Percentiles rank a stretch among this genome's conserved stretches.
These are phyloP conservation scores for Candida glucosophila DNA, from an alignment of 1,139 yeast species.

Conservation along the genomic window DNA sequence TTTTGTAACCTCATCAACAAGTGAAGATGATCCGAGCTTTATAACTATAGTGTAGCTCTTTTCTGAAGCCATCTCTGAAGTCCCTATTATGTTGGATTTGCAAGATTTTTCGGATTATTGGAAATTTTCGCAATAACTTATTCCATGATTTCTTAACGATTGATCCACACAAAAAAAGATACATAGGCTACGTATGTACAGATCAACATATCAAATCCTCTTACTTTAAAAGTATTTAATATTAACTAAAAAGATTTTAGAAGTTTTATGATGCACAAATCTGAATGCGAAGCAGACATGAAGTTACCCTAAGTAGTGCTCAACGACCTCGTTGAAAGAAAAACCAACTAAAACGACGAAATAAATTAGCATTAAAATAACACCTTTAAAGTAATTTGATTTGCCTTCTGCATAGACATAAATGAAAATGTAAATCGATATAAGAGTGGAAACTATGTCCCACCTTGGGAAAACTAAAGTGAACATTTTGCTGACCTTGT, in stretches of 20 bases:
- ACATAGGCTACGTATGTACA: too few relatives aligned
- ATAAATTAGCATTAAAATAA: slow-evolving; percentile 75
- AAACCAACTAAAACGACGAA: slow-evolving; percentile 74
- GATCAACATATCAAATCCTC: too few relatives aligned
- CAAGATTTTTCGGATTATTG: slow-evolving; percentile 1
- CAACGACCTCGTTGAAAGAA: slow-evolving; percentile 64
- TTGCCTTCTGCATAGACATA: slow-evolving; percentile 96
- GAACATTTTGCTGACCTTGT: slow-evolving; percentile 47
- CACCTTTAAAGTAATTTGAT: slow-evolving; percentile 92
- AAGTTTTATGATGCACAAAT: too few relatives aligned
- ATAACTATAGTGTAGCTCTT: slow-evolving; percentile 58
- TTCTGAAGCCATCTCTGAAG: slow-evolving; percentile 2
- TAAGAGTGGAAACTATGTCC: slow-evolving; percentile 84
- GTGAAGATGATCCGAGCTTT: slow-evolving; percentile 79
- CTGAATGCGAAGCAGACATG: too few relatives aligned
- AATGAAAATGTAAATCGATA: slow-evolving; percentile 83
- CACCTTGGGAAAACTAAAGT: slow-evolving; percentile 88
- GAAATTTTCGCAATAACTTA: too few relatives aligned
- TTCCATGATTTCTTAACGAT: too few relatives aligned
- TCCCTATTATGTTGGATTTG: too few relatives aligned
- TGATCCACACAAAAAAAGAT: too few relatives aligned
- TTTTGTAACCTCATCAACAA: slow-evolving; percentile 80
- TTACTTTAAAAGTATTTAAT: too few relatives aligned
- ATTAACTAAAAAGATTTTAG: too few relatives aligned
- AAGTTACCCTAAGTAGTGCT: too few relatives aligned